Percentiles rank a stretch among this genome's conserved stretches.
Evolutionary conservation across 768 basidiomycete species (phyloP).

Genomic region (Chalciporus chontae): DNA sequence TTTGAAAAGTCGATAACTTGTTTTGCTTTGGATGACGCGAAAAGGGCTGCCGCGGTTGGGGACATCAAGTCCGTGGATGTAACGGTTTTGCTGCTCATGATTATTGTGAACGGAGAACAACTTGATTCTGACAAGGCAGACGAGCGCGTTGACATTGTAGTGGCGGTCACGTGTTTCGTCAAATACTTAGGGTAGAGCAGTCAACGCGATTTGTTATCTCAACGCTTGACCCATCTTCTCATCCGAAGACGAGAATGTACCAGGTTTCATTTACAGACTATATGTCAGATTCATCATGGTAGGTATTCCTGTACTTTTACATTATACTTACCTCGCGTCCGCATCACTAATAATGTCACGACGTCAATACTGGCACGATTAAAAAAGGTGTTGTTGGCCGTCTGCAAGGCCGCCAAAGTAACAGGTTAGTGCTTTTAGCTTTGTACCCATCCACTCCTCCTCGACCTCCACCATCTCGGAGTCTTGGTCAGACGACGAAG

Average conservation of each 20-base stretch:
- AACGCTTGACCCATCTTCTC: too few relatives aligned
- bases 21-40: slow-evolving; percentile 20
- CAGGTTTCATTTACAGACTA: neutral
- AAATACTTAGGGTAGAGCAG: too few relatives aligned
- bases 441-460: slow-evolving; percentile 94
- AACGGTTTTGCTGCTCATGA: slow-evolving; percentile 13
- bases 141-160: neutral
- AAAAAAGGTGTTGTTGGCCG: slow-evolving; percentile 66
- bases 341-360: too few relatives aligned
- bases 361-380: neutral
- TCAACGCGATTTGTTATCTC: neutral
- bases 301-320: neutral
- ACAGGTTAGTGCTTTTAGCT: slow-evolving; percentile 91
- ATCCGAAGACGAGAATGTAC: too few relatives aligned
- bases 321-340: neutral
- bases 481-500: slow-evolving; percentile 3
- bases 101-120: neutral
- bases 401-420: slow-evolving; percentile 84
- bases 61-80: slow-evolving; percentile 12
- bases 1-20: slow-evolving; percentile 26
- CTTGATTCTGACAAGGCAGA: too few relatives aligned
- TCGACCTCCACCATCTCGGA: slow-evolving; percentile 81
- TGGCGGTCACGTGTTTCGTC: neutral
- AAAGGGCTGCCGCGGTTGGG: slow-evolving; percentile 21
- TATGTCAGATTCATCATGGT: neutral